phyloP scores from a whole-genome alignment of 805 yeast species.

The Komagataella populi region DNA sequence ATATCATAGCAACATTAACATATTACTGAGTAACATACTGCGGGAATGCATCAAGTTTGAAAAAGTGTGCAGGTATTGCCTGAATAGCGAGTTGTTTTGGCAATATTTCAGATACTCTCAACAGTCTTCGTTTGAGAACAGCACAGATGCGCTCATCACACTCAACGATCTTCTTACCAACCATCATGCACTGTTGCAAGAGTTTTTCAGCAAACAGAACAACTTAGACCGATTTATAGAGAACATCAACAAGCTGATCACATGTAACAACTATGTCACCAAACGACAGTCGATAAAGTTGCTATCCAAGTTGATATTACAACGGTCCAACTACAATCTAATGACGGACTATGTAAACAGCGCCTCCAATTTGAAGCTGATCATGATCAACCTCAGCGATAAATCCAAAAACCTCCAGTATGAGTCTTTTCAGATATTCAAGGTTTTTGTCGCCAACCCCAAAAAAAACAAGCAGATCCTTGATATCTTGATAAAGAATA shows the following conservation, averaged over 20 bases:
- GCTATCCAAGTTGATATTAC: slow-evolving; percentile 56
- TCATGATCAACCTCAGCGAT: slow-evolving; percentile 80
- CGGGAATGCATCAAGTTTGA: slow-evolving; percentile 81
- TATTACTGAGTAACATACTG: slow-evolving; percentile 64
- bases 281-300: slow-evolving; percentile 81
- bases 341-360: slow-evolving; percentile 70
- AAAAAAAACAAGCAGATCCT: slow-evolving; percentile 66
- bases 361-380: slow-evolving; percentile 69
- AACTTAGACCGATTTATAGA: slow-evolving; percentile 47
- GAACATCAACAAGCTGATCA: slow-evolving; percentile 55
- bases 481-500: slow-evolving; percentile 76
- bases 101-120: slow-evolving; percentile 68
- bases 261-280: slow-evolving; percentile 77
- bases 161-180: slow-evolving; percentile 52
- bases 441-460: slow-evolving; percentile 94
- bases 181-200: slow-evolving; percentile 58
- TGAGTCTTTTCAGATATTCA: slow-evolving; percentile 89
- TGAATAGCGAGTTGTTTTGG: slow-evolving; percentile 62
- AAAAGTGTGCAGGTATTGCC: slow-evolving; percentile 42
- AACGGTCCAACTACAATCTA: slow-evolving; percentile 54
- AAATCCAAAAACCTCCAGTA: slow-evolving; percentile 78
- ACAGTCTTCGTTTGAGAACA: slow-evolving; percentile 70
- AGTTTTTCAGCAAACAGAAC: slow-evolving; percentile 38
- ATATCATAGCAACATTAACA: slow-evolving; percentile 45
- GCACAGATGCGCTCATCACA: slow-evolving; percentile 81